phyloP scores from a whole-genome alignment of 306 rosid species.

The Sechiopsis laciniata region DNA sequence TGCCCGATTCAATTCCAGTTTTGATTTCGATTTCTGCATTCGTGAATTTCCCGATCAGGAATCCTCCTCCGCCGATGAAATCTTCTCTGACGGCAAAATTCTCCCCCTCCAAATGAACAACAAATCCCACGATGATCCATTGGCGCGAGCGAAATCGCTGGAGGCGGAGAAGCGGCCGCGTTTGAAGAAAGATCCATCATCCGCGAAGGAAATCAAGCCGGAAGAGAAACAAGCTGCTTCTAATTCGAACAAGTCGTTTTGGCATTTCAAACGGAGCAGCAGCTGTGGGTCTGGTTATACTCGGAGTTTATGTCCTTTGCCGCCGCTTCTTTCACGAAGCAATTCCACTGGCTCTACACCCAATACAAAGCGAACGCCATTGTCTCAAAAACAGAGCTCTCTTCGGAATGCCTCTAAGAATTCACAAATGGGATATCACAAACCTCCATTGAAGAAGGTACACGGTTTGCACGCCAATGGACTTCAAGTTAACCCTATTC shows the following conservation, averaged over 20 bases:
- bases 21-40: constrained; percentile 76
- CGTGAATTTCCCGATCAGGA: constrained; percentile 46
- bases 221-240: too few species aligned
- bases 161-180: neutral
- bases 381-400: constrained; percentile 41
- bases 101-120: constrained; percentile 65
- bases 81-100: constrained; percentile 68
- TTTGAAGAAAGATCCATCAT: constrained; percentile 33
- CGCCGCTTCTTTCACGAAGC: constrained; percentile 71
- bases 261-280: constrained; percentile 83
- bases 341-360: constrained; percentile 68
- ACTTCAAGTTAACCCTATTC: constrained; percentile 49
- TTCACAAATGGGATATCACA: constrained; percentile 38
- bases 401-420: constrained; percentile 32
- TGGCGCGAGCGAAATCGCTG: constrained; percentile 27
- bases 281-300: constrained; percentile 86
- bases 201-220: constrained; percentile 29
- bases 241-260: constrained; percentile 44
- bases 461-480: constrained; percentile 47
- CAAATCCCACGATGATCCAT: constrained; percentile 32
- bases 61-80: constrained; percentile 84
- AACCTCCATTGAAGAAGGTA: constrained; percentile 65
- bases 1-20: constrained; percentile 55
- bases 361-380: constrained; percentile 39
- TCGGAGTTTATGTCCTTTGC: constrained; percentile 63